Percentiles rank a stretch among this genome's conserved stretches.
Conservation (phyloP, 106 monocot species). For the Dioscorea zingiberensis region DNA sequence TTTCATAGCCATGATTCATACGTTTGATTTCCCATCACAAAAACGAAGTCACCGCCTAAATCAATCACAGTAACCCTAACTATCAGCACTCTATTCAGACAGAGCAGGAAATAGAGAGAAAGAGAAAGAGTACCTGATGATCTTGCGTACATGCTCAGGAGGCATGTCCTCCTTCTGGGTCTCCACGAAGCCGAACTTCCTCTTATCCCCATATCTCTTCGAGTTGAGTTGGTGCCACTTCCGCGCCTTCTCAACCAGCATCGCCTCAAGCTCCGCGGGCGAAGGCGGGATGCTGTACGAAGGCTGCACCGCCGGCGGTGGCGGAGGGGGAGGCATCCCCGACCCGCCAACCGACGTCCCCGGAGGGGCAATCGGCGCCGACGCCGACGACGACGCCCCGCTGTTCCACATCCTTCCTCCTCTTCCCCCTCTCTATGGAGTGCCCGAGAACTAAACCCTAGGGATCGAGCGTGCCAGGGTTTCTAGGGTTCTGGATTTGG, state of each 20-base stretch:
- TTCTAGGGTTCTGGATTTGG: too few relatives aligned
- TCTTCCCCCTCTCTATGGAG: too few relatives aligned
- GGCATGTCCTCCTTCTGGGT: conserved; percentile 83
- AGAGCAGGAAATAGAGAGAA: background rate
- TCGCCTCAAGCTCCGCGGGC: conserved; percentile 77
- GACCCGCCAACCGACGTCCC: conserved; percentile 8
- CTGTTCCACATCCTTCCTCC: conserved; percentile 50
- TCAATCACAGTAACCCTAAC: too few relatives aligned
- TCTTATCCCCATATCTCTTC: conserved; percentile 90
- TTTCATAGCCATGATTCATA: too few relatives aligned
- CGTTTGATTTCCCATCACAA: too few relatives aligned
- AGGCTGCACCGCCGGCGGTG: conserved; percentile 52
- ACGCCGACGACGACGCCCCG: conserved; percentile 12
- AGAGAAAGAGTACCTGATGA: conserved; percentile 66
- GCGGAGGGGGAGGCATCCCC: conserved; percentile 27
- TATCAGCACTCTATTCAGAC: too few relatives aligned
- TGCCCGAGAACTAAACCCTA: too few relatives aligned
- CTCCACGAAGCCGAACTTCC: conserved; percentile 57
- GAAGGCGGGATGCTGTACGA: conserved; percentile 71
- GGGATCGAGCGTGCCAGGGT: too few relatives aligned
- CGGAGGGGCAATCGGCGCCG: conserved; percentile 35
- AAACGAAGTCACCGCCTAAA: too few relatives aligned
- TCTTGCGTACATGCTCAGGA: conserved; percentile 97
- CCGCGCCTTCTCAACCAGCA: conserved; percentile 91
- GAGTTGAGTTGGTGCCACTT: conserved; percentile 99